Percentiles rank a stretch among this genome's conserved stretches.
Conservation (phyloP, 768 basidiomycete species). For the Suillus weaverae region DNA sequence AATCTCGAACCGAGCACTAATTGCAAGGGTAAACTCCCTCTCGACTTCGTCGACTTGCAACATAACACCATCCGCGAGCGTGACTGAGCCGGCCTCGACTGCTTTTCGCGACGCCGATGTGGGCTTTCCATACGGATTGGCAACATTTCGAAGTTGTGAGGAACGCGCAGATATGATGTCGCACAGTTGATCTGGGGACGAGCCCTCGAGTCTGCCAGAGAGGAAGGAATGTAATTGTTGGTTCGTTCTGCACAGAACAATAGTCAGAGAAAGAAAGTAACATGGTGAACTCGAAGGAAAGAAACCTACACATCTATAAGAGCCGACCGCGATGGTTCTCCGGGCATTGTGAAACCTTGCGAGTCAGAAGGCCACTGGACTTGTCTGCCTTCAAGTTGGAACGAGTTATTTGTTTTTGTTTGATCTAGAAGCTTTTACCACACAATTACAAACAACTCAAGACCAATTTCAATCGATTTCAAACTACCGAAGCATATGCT, state of each 20-base stretch:
- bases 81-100: constrained; percentile 66
- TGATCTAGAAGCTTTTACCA: constrained; percentile 21
- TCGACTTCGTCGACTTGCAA: constrained; percentile 66
- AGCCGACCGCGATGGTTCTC: constrained; percentile 59
- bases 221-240: constrained; percentile 61
- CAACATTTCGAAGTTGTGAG: constrained; percentile 53
- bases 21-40: constrained; percentile 67
- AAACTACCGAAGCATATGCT: too few species aligned
- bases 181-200: constrained; percentile 56
- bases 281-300: not conserved
- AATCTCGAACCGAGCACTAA: constrained; percentile 72
- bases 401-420: constrained; percentile 24
- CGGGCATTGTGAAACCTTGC: constrained; percentile 35
- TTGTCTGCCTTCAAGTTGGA: not conserved
- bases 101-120: constrained; percentile 64
- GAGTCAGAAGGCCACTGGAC: constrained; percentile 9
- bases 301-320: constrained; percentile 62
- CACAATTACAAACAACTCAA: not conserved
- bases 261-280: constrained; percentile 4
- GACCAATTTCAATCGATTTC: too few species aligned
- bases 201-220: constrained; percentile 58
- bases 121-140: constrained; percentile 70
- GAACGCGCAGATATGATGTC: constrained; percentile 60
- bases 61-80: constrained; percentile 63
- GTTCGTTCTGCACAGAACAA: constrained; percentile 50